Evolutionary conservation across 768 basidiomycete genomes (phyloP).

Genomic region (Roridomyces roridus): DNA sequence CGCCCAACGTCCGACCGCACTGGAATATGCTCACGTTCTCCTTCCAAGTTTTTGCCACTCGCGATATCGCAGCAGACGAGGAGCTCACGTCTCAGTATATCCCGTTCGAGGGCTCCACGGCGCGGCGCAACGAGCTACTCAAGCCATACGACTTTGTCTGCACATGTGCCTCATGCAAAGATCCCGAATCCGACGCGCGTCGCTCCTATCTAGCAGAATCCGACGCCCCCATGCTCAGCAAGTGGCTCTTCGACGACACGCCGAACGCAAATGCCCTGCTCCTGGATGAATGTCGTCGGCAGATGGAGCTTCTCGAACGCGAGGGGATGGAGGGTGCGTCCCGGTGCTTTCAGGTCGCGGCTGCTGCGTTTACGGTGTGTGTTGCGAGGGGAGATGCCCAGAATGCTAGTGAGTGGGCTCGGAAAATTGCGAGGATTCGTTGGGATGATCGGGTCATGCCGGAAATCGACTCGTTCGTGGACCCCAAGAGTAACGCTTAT

Average conservation of each 20-base stretch:
- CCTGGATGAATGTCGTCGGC: no score
- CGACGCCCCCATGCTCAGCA: neutral
- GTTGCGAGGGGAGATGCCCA: slow-evolving; percentile 15
- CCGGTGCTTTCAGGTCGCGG: neutral
- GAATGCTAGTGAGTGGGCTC: no score
- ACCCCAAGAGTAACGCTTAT: no score
- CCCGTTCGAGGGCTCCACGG: slow-evolving; percentile 4
- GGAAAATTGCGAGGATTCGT: no score
- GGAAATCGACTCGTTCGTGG: no score
- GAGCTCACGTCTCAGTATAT: slow-evolving; percentile 39
- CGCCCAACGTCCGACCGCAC: slow-evolving; percentile 25
- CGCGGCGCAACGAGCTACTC: slow-evolving; percentile 32
- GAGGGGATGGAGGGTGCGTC: slow-evolving; percentile 14
- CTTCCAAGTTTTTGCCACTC: slow-evolving; percentile 31
- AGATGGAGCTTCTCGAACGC: slow-evolving; percentile 6
- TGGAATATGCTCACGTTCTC: slow-evolving; percentile 37
- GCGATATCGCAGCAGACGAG: slow-evolving; percentile 38
- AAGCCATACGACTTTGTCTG: slow-evolving; percentile 39
- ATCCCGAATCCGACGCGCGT: slow-evolving; percentile 9
- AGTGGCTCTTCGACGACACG: slow-evolving; percentile 11
- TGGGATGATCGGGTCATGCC: no score
- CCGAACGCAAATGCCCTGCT: no score
- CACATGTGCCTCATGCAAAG: slow-evolving; percentile 37
- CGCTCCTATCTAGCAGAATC: neutral
- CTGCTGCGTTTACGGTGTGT: slow-evolving; percentile 1